Conservation (phyloP, 2,329 filamentous ascomycete species). For the Talaromyces sp. region DNA sequence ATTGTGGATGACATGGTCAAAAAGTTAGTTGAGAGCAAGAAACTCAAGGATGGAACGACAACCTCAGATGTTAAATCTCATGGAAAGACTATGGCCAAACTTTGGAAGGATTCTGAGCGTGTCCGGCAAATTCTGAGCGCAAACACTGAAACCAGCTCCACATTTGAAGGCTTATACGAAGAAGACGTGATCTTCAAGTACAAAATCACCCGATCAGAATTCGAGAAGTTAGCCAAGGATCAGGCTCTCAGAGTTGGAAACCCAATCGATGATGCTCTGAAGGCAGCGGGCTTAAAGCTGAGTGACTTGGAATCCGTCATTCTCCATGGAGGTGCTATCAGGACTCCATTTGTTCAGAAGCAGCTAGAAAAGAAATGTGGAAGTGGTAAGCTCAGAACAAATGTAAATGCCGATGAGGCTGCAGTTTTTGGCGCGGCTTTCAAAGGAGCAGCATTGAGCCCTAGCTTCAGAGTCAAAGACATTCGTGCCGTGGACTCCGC, state of each 20-base stretch:
- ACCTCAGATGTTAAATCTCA: constrained; percentile 56
- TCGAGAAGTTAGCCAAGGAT: constrained; percentile 69
- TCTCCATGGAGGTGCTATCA: constrained; percentile 81
- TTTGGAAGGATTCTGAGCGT: constrained; percentile 89
- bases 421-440: constrained; percentile 95
- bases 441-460: constrained; percentile 84
- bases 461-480: constrained; percentile 96
- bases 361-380: constrained; percentile 72
- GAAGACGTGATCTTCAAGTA: constrained; percentile 93
- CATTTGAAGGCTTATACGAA: constrained; percentile 77
- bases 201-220: constrained; percentile 72
- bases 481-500: constrained; percentile 77
- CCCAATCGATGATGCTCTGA: constrained; percentile 70
- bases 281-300: constrained; percentile 65
- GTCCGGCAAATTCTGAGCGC: constrained; percentile 86
- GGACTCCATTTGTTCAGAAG: constrained; percentile 92
- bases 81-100: constrained; percentile 78
- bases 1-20: constrained; percentile 84
- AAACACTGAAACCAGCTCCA: constrained; percentile 73
- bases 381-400: constrained; percentile 76
- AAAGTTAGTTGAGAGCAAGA: constrained; percentile 67
- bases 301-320: constrained; percentile 82
- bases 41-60: constrained; percentile 38
- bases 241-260: constrained; percentile 63
- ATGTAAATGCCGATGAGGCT: constrained; percentile 94